Conservation (phyloP, 805 yeast genomes). For the Lachancea kluyveri region DNA sequence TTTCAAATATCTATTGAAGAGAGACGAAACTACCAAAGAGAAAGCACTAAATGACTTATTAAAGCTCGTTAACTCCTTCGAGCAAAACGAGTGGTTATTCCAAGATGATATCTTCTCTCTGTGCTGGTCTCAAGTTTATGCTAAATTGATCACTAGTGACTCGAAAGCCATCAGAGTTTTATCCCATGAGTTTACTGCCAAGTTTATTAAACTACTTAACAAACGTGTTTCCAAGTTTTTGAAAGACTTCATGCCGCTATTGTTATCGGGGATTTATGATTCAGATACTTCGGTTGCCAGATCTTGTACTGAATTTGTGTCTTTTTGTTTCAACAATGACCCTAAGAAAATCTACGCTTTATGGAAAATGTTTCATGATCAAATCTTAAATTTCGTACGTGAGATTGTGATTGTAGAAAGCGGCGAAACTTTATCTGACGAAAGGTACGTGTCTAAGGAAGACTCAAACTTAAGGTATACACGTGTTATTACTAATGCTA, state of each 20-base stretch:
- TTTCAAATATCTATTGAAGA: constrained; percentile 72
- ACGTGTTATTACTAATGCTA: constrained; percentile 46
- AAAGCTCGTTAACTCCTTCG: constrained; percentile 23
- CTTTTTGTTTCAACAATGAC: constrained; percentile 49
- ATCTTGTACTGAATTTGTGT: constrained; percentile 42
- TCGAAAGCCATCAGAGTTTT: constrained; percentile 56
- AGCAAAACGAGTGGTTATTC: constrained; percentile 16
- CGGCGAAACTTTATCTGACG: constrained; percentile 64
- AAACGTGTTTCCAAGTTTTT: constrained; percentile 60
- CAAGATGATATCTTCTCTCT: constrained; percentile 51
- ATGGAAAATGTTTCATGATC: constrained; percentile 53
- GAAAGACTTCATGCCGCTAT: constrained; percentile 63
- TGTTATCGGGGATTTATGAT: constrained; percentile 71
- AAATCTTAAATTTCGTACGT: constrained; percentile 48
- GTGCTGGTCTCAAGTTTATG: constrained; percentile 75
- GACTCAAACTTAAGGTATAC: constrained; percentile 61
- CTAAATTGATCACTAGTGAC: constrained; percentile 69
- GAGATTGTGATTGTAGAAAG: constrained; percentile 52
- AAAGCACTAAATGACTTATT: constrained; percentile 60
- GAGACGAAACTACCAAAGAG: constrained; percentile 81
- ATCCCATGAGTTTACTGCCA: constrained; percentile 62
- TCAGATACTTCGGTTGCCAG: constrained; percentile 54
- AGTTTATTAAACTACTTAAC: constrained; percentile 42
- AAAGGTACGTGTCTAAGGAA: constrained; percentile 57
- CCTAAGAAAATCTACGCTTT: constrained; percentile 49